These are phyloP conservation scores for Lodderomyces parapsilosis DNA, from an alignment of 1,139 yeast genomes.

Conservation along the genomic window DNA sequence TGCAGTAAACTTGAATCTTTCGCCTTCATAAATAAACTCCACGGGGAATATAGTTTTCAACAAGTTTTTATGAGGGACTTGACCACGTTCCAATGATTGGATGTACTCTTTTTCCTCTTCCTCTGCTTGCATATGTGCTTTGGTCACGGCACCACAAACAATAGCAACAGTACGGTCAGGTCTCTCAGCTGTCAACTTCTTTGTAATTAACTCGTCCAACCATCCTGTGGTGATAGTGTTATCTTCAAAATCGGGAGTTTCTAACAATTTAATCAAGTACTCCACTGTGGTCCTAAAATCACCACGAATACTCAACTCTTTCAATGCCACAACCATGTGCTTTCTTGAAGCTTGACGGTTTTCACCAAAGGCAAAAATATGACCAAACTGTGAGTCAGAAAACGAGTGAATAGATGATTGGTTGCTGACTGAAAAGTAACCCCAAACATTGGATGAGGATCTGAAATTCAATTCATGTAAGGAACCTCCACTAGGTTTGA, in stretches of 20 bases:
- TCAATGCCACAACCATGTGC: conserved; percentile 97
- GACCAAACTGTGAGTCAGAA: conserved; percentile 98
- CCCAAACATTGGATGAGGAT: conserved; percentile 98
- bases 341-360: conserved; percentile 96
- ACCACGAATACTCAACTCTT: conserved; percentile 95
- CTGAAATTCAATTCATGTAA: conserved; percentile 94
- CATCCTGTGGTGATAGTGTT: conserved; percentile 98
- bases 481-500: conserved; percentile 97
- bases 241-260: conserved; percentile 94
- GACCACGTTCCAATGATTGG: conserved; percentile 85
- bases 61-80: conserved; percentile 79
- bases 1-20: conserved; percentile 90
- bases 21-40: conserved; percentile 93
- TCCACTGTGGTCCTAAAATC: conserved; percentile 98
- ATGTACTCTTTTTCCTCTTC: conserved; percentile 69
- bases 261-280: conserved; percentile 88
- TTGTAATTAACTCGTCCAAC: conserved; percentile 93
- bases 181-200: conserved; percentile 92
- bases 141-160: conserved; percentile 95
- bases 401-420: conserved; percentile 97
- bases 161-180: conserved; percentile 91
- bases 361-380: conserved; percentile 97
- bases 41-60: conserved; percentile 87
- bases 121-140: conserved; percentile 81
- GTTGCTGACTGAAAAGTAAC: conserved; percentile 95